Evolutionary conservation across 306 rosid species (phyloP), one percentile per base, ranked within the genome.

Genomic region (Pterocarpus macrocarpus): DNA sequence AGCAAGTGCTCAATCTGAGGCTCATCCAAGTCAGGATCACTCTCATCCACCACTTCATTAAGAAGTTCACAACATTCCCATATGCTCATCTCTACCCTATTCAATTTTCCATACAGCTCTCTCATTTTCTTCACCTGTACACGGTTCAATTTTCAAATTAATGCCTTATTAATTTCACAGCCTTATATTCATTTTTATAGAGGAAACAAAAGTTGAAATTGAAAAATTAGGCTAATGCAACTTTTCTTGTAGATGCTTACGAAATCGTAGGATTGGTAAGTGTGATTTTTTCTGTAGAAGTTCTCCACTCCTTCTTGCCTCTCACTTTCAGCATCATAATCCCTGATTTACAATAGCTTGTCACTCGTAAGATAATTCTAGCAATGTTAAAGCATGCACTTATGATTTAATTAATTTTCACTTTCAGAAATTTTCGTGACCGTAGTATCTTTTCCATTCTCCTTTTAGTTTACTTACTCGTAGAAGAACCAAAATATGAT

Each of bases 61-160:
- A 91, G 90, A 41, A 90, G 91, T 77, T 94, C 98, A 83, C 95
- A 91, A 67, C 97, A 91, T 47, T 94, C 95, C 95, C 97, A 94
- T 28, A 93, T 90, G 72, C 93, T 88, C 97, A 93, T 93, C 74
- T 93, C 93, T 28, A 80, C 91, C 57, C 85, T 90, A 61, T 91
- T 89, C 87, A 93, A 34, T 76, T 87, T 89, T 4, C 92, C 83
- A 76, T 93, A 91, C 72, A 88, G 85, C 63, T 86, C 80, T 55
- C 97, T 93, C 97, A 90, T 88, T 80, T 74, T 90, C 90, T 82
- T 90, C 64, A 91, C 97, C 97, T 93, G 62, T 15, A 33, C 56
- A 36, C 34, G 3, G 35, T 62, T 58, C 4, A 55, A 41, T 67
- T 16, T 70, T 39, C 17, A 61, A 15, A 72, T 72, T 38, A 76